These are phyloP conservation scores for Coemansia sp. DNA, from an alignment of 192 early-diverging fungal genomes.

Conservation along the genomic window DNA sequence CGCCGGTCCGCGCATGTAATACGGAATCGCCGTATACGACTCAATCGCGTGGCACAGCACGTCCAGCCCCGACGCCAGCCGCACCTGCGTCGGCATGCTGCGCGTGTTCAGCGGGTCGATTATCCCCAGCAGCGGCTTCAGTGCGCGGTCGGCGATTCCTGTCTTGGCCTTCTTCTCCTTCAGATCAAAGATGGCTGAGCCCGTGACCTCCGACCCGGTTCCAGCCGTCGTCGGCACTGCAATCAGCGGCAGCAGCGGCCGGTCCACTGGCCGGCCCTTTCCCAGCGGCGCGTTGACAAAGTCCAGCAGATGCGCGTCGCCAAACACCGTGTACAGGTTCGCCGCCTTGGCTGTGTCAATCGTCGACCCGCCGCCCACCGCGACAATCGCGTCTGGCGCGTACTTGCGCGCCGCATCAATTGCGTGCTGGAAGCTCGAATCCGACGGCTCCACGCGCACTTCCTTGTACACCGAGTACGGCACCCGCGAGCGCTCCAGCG, in stretches of 20 bases:
- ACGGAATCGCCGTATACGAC: conserved; percentile 89
- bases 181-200: conserved; percentile 93
- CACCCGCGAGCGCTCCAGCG: conserved; percentile 67
- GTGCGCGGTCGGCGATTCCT: conserved; percentile 80
- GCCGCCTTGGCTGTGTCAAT: conserved; percentile 93
- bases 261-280: conserved; percentile 72
- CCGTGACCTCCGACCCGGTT: conserved; percentile 88
- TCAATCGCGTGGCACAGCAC: conserved; percentile 90
- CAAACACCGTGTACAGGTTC: conserved; percentile 79
- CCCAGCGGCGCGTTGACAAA: conserved; percentile 94
- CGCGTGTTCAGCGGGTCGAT: conserved; percentile 87
- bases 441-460: conserved; percentile 83
- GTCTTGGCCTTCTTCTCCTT: conserved; percentile 81
- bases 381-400: conserved; percentile 79
- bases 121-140: conserved; percentile 83
- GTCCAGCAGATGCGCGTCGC: conserved; percentile 81
- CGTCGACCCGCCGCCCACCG: conserved; percentile 88
- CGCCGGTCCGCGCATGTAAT: conserved; percentile 69
- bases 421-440: conserved; percentile 76
- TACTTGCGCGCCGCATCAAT: conserved; percentile 76
- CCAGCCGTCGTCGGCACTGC: conserved; percentile 68
- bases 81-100: conserved; percentile 83
- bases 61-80: conserved; percentile 82
- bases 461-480: conserved; percentile 72
- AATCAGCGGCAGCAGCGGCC: conserved; percentile 75